Base-by-base conservation (phyloP, 768 basidiomycete species). In the Russula compacta region DNA sequence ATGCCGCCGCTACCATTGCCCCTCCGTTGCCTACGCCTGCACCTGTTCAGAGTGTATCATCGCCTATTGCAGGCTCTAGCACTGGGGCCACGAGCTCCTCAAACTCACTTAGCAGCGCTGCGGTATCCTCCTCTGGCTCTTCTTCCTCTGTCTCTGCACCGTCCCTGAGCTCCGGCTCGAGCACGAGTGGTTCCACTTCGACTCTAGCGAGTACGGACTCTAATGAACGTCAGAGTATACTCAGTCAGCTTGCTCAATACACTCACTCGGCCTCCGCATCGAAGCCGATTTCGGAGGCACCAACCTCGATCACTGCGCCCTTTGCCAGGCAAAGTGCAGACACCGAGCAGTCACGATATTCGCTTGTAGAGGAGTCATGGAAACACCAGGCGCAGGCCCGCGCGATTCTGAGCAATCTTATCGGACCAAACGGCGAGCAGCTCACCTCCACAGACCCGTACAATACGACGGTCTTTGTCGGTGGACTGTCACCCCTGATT, bases 401-500 rank as follows among this genome's bases (percentile, higher is more conserved):
- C 6, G 87, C 89, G 2, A 89, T 92, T 59, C 73, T 92, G 59
- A 86, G 88, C 11, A 91, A 89, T 67, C 74, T 92, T 19, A 89
- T 92, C 44, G 90, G 91, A 21, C 89, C 88, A 0, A 90, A 92
- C 63, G 91, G 89, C 59, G 87, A 92, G 74, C 84, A 90, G 71
- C 76, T 92, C 64, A 90, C 89, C 33, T 89, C 88, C 24, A 90
- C 87, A 21, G 93, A 95, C 68, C 93, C 93, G n/a, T 92, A 93
- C 69, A 97, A 95, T 69, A 95, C 93, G 14, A 97, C 94, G 2
- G 93, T 92, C 6, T 97, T 97, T 64, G 94, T 97, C 19, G 94
- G 94, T 29, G 94, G 93, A 0, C 70, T 95, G 55, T 90, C 89
- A 10, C 90, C 90, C 17, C 73, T 93, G 61, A 94, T 97, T 47